phyloP scores from a whole-genome alignment of 1,284 basidiomycete genomes.

The Ganoderma boninense region DNA sequence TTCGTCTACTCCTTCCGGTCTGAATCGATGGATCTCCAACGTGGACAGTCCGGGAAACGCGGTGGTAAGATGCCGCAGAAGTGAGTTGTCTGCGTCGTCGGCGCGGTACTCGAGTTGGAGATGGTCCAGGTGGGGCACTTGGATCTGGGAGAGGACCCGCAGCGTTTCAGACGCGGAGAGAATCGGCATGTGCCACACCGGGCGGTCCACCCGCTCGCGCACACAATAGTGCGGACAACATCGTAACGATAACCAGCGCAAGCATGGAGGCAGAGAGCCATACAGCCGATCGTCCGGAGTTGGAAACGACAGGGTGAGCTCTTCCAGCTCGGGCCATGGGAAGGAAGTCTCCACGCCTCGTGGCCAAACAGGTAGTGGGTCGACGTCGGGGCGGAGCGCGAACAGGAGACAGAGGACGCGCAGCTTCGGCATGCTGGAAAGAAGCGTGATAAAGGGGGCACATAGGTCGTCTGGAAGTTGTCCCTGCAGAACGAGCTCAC shows the following conservation, averaged over 20 bases:
- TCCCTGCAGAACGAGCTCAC: too few species aligned
- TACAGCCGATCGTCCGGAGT: background rate
- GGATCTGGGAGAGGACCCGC: background rate
- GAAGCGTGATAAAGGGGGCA: background rate
- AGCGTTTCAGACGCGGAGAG: background rate
- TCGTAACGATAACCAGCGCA: conserved; percentile 1
- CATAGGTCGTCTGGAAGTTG: background rate
- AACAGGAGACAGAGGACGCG: background rate
- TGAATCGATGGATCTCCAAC: too few species aligned
- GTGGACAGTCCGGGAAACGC: background rate
- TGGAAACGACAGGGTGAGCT: background rate
- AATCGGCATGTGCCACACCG: background rate
- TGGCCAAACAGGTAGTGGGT: conserved; percentile 1
- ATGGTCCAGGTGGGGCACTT: background rate
- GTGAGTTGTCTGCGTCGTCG: background rate
- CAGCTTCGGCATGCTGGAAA: background rate
- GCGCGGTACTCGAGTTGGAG: conserved; percentile 7
- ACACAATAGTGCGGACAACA: conserved; percentile 4
- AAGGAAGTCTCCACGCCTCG: background rate
- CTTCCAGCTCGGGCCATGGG: conserved; percentile 12
- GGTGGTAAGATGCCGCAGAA: too few species aligned
- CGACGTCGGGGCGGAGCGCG: background rate
- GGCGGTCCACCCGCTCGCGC: background rate
- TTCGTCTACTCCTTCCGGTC: too few species aligned
- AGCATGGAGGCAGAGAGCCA: background rate